phyloP scores from a whole-genome alignment of 2,329 filamentous ascomycete genomes.

The Colletotrichum orbiculare region DNA sequence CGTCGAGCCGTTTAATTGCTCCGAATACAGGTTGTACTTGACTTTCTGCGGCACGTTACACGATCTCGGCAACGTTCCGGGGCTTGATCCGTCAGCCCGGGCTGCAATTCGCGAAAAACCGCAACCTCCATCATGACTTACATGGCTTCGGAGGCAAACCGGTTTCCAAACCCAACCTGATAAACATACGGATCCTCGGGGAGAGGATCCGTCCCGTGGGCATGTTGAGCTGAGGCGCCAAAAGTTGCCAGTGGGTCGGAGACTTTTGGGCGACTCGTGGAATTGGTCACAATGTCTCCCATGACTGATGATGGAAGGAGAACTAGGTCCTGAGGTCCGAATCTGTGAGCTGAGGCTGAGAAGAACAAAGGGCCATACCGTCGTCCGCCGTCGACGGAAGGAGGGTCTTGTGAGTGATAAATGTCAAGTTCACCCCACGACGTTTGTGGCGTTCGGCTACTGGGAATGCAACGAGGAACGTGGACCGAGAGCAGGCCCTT shows the following conservation, averaged over 20 bases:
- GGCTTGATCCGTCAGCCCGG: constrained; percentile 22
- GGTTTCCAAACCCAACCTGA: constrained; percentile 40
- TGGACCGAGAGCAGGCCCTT: constrained; percentile 27
- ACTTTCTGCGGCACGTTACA: constrained; percentile 56
- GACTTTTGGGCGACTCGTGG: constrained; percentile 15
- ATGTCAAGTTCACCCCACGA: constrained; percentile 20
- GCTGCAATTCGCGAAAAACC: not conserved
- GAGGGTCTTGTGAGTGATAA: constrained; percentile 26
- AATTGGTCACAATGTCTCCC: constrained; percentile 25
- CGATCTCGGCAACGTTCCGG: constrained; percentile 33
- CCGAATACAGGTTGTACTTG: constrained; percentile 54
- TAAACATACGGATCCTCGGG: constrained; percentile 39
- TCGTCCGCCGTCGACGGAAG: constrained; percentile 2
- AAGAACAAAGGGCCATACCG: not conserved
- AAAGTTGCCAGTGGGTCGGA: constrained; percentile 6
- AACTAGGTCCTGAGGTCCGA: not conserved
- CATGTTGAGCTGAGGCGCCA: constrained; percentile 34
- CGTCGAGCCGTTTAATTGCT: constrained; percentile 58
- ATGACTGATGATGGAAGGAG: constrained; percentile 9
- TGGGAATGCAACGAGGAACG: constrained; percentile 11
- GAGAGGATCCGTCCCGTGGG: constrained; percentile 31
- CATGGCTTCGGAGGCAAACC: constrained; percentile 40
- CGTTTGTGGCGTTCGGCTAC: constrained; percentile 27
- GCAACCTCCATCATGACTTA: constrained; percentile 16
- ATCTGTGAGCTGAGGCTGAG: not conserved